These are phyloP conservation scores for Colletotrichum sojae DNA, from an alignment of 2,329 filamentous ascomycete genomes.

Conservation along the genomic window DNA sequence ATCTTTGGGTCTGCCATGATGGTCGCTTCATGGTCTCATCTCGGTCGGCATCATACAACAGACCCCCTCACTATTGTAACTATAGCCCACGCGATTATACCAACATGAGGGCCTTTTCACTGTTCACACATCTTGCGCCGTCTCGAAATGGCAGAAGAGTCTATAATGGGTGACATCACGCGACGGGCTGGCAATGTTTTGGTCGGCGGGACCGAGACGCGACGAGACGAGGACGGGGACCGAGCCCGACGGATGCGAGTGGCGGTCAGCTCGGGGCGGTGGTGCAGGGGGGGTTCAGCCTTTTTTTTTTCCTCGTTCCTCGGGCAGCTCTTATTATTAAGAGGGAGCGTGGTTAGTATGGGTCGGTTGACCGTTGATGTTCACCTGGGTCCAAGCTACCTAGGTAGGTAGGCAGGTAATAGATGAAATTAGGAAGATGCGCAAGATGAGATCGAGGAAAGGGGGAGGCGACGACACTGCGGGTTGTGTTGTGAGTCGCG, in stretches of 20 bases:
- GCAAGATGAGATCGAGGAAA: too few species aligned
- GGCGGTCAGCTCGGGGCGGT: not conserved
- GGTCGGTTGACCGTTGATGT: too few species aligned
- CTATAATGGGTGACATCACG: not conserved
- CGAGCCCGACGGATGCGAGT: not conserved
- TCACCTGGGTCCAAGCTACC: too few species aligned
- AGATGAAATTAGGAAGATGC: too few species aligned
- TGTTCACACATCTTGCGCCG: slow-evolving; percentile 14
- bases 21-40: not conserved
- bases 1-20: not conserved
- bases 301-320: too few species aligned
- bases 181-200: not conserved
- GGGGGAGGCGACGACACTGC: too few species aligned
- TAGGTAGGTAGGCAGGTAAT: too few species aligned
- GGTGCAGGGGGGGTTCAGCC: too few species aligned
- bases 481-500: too few species aligned
- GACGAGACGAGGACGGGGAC: not conserved
- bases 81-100: slow-evolving; percentile 40
- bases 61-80: slow-evolving; percentile 36
- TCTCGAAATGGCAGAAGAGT: too few species aligned
- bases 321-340: too few species aligned
- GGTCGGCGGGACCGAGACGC: not conserved
- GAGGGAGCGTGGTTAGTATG: too few species aligned
- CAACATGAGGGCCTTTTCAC: slow-evolving; percentile 33
- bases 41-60: not conserved